Conservation (phyloP, 164 flowering plant species). For the Vitis rotundifolia region DNA sequence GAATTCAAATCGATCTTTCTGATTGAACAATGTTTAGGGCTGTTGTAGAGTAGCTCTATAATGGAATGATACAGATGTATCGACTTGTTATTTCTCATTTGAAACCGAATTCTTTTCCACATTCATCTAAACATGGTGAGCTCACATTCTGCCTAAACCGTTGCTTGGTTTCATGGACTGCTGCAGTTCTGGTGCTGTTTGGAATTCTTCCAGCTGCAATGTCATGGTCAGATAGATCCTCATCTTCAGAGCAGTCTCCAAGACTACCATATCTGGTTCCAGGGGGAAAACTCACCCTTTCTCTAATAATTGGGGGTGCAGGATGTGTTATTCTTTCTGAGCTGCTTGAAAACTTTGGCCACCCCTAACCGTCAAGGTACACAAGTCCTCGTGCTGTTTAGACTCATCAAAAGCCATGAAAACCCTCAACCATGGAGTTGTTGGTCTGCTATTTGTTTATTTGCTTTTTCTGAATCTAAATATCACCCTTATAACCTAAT, state of each 20-base stretch:
- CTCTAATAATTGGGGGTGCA: conserved; percentile 69
- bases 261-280: conserved; percentile 61
- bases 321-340: conserved; percentile 65
- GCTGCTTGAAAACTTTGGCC: conserved; percentile 50
- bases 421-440: neutral
- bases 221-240: conserved; percentile 91
- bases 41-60: neutral
- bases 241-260: conserved; percentile 33
- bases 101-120: neutral
- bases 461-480: no score
- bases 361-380: neutral
- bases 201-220: conserved; percentile 96
- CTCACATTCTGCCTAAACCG: neutral
- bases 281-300: conserved; percentile 75
- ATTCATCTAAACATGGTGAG: neutral
- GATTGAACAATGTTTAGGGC: neutral
- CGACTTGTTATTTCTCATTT: neutral
- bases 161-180: conserved; percentile 6
- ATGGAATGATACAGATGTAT: neutral
- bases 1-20: neutral
- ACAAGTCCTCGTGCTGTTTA: neutral
- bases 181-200: conserved; percentile 76
- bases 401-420: neutral
- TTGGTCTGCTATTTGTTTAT: no score
- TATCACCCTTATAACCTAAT: no score